A percentile compares a stretch with the other conserved stretches of the same genome.
These are phyloP conservation scores for Apophysomyces ossiformis DNA, from an alignment of 371 early-diverging fungal species.

Conservation along the genomic window DNA sequence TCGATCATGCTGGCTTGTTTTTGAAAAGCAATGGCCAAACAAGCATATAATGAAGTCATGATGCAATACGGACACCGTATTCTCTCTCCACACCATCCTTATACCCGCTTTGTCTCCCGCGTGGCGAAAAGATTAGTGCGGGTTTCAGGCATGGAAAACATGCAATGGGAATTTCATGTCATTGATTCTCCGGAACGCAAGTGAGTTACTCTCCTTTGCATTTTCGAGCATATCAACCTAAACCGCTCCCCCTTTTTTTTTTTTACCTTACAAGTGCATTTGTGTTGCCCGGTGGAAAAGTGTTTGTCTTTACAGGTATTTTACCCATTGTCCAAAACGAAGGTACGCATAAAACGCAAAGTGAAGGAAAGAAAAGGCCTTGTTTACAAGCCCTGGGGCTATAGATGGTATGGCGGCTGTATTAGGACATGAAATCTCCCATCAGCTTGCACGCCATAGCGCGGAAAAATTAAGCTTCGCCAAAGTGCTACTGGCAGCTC, in stretches of 20 bases:
- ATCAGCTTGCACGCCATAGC: slow-evolving; percentile 83
- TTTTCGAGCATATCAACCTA: neutral
- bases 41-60: slow-evolving; percentile 75
- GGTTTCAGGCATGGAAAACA: slow-evolving; percentile 67
- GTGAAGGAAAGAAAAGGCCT: neutral
- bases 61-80: slow-evolving; percentile 59
- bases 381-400: neutral
- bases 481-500: slow-evolving; percentile 63
- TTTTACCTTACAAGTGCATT: slow-evolving; percentile 67
- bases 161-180: slow-evolving; percentile 84
- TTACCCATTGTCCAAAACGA: slow-evolving; percentile 81
- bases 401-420: slow-evolving; percentile 91
- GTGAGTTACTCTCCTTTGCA: slow-evolving; percentile 25
- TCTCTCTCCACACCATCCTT: slow-evolving; percentile 64
- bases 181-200: slow-evolving; percentile 81
- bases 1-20: neutral
- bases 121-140: slow-evolving; percentile 73
- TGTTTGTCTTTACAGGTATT: slow-evolving; percentile 91
- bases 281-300: slow-evolving; percentile 92
- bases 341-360: slow-evolving; percentile 25
- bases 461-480: slow-evolving; percentile 81
- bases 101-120: slow-evolving; percentile 59
- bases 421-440: slow-evolving; percentile 88
- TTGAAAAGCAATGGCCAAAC: slow-evolving; percentile 57
- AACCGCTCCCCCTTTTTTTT: neutral